Evolutionary conservation across 139 green algal genomes (phyloP), one percentile per base, ranked within the genome.

Genomic region (Chlamydomonas sp.): DNA sequence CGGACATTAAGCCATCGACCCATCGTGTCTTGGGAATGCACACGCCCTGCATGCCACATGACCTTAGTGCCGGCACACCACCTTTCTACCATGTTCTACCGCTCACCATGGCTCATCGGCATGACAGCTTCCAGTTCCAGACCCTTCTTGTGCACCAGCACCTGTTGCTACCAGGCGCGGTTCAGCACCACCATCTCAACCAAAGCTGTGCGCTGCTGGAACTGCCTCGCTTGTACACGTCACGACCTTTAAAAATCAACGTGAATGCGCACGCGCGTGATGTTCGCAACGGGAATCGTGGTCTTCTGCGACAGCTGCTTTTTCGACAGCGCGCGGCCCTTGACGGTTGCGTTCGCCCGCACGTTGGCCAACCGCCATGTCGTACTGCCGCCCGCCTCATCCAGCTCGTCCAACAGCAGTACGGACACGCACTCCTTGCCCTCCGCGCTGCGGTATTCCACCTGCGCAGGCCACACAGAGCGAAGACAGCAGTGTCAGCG

Each of bases 281-380:
- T 79, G 71, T 83, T 77, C 0, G 76, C 69, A 16, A 96, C n/a
- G 1, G 83, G 77, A 1, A 97, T 92, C 1, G 62, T 61, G 76
- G 90, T 84, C 63, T 71, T 20, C 83, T 87, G 63, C 18, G 95
- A 81, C 3, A 88, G 89, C 91, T 96, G 91, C 90, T 90, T 91
- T 60, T 94, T 94, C 57, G 76, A 93, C 69, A 97, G 77, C 5
- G 74, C 78, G 14, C 94, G 88, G 15, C 95, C 95, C 83, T 97
- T 97, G 63, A 85, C 85, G 5, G 79, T 80, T 4, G 92, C 85
- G 74, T 97, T 97, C 31, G 86, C 93, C 6, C 87, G 83, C 80
- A 96, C 94, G 63, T 97, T 93, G 10, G 94, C 94, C 73, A 96
- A 89, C 49, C 73, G 78, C 94, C 94, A 97, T 1, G 5, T 63